Percentiles rank a stretch among this genome's conserved stretches.
Evolutionary conservation across 2,329 filamentous ascomycete genomes (phyloP).

Genomic region (Fusarium goolgardi): DNA sequence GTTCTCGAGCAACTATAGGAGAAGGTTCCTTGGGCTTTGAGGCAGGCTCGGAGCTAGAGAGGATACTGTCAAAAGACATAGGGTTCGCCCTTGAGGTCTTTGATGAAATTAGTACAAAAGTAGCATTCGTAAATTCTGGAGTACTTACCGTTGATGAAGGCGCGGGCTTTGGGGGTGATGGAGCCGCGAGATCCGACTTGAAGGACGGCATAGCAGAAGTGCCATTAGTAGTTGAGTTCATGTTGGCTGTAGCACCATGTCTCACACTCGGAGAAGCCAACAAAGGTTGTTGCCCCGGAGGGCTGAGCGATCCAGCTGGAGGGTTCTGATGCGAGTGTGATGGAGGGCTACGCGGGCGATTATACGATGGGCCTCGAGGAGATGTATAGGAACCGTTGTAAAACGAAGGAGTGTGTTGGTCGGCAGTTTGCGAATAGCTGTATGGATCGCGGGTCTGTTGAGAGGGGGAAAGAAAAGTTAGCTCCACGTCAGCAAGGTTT

Average conservation of each 20-base stretch:
- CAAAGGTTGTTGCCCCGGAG: conserved; percentile 54
- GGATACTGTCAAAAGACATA: conserved; percentile 96
- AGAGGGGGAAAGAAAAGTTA: conserved; percentile 43
- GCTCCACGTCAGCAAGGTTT: conserved; percentile 46
- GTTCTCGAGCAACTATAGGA: conserved; percentile 50
- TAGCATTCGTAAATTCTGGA: conserved; percentile 3
- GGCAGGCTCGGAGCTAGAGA: conserved; percentile 80
- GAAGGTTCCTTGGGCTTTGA: conserved; percentile 63
- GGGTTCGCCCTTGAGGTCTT: conserved; percentile 81
- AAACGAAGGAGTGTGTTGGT: conserved; percentile 58
- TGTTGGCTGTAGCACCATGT: conserved; percentile 56
- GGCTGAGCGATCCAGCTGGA: conserved; percentile 57
- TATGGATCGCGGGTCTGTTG: conserved; percentile 64
- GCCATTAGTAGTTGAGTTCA: conserved; percentile 57
- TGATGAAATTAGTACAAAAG: conserved; percentile 27
- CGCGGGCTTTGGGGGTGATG: conserved; percentile 56
- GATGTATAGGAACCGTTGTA: conserved; percentile 64
- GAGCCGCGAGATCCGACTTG: conserved; percentile 56
- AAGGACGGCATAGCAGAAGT: conserved; percentile 52
- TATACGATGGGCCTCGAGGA: conserved; percentile 57
- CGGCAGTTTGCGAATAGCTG: conserved; percentile 58
- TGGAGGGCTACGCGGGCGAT: conserved; percentile 61
- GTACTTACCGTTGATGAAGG: conserved; percentile 53
- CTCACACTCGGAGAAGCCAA: conserved; percentile 62
- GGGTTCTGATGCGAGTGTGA: conserved; percentile 63